Percentiles rank a stretch among this genome's conserved stretches.
Evolutionary conservation across 176 grass and related monocot genomes (phyloP).

Genomic region (Hordeum marinum): DNA sequence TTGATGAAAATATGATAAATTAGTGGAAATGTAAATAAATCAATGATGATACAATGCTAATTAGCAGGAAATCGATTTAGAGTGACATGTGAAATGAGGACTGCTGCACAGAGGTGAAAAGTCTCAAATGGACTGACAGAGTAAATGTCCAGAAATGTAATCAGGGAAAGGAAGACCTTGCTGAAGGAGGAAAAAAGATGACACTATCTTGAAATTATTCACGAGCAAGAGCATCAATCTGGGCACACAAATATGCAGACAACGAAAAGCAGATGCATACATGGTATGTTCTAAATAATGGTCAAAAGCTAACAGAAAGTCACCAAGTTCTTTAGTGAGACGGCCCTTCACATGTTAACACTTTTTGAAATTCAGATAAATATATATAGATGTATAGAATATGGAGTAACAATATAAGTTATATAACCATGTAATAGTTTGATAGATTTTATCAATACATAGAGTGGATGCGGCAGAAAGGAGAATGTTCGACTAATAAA

Average conservation of each 20-base stretch:
- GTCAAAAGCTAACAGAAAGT: neutral
- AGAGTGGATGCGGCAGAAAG: neutral
- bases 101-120: neutral
- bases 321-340: neutral
- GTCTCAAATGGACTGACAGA: neutral
- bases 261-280: neutral
- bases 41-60: neutral
- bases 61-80: conserved; percentile 1
- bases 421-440: neutral
- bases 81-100: neutral
- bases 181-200: neutral
- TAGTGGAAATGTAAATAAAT: neutral
- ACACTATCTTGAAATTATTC: conserved; percentile 9
- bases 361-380: neutral
- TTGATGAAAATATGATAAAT: neutral
- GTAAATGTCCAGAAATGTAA: neutral
- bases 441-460: neutral
- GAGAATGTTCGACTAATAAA: conserved; percentile 3
- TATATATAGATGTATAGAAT: neutral
- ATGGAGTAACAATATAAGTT: neutral
- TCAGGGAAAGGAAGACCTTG: neutral
- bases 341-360: neutral
- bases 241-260: neutral
- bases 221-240: neutral
- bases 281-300: neutral